Evolutionary conservation across 176 grass and related monocot species (phyloP), one percentile per base, ranked within the genome.

Genomic region (Microstegium vimineum): DNA sequence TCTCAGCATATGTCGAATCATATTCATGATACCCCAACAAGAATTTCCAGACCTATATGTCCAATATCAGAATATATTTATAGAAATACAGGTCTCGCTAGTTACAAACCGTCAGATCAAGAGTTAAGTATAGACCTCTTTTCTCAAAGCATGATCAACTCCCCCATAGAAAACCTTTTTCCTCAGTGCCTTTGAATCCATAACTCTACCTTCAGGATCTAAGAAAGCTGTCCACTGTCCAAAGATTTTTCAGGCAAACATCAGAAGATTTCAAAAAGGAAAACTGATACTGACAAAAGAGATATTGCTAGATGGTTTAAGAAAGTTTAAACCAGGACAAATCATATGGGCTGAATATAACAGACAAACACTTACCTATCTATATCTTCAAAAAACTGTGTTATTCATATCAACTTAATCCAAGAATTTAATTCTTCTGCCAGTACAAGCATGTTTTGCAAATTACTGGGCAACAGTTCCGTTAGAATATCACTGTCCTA

Each of bases 1-100:
- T 93, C 89, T 99, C 96, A 66, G 93, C 96, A 81, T 90, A 90
- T 91, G 96, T 99, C 65, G 93, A 94, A 92, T 99, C 92, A 81
- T 94, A 99, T 88, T 95, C 93, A 88, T 95, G 72, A 82, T 83
- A 99, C 22, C 96, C 91, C 87, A 99, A 86, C 75, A 99, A 78
- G 76, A 95, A 93, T 86, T 99, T 99, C 96, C 96, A 99, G 59
- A 99, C 87, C 96, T 99, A 42, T 76, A 87, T 63, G 13, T 82
- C 70, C 57, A 52, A 78, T 60, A 81, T 82, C 56, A 83, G 34
- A 66, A 85, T 79, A 76, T 12, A 69, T 71, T 77, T 62, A 15
- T 45, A 40, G 57, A 88, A 86, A 77, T 73, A 16, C 25, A 37
- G 11, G 85, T 17, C 18, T 86, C 22, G 66, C 6, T 65, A 76